These are phyloP conservation scores for Aspergillus neotritici DNA, from an alignment of 2,329 filamentous ascomycete genomes.

Conservation along the genomic window DNA sequence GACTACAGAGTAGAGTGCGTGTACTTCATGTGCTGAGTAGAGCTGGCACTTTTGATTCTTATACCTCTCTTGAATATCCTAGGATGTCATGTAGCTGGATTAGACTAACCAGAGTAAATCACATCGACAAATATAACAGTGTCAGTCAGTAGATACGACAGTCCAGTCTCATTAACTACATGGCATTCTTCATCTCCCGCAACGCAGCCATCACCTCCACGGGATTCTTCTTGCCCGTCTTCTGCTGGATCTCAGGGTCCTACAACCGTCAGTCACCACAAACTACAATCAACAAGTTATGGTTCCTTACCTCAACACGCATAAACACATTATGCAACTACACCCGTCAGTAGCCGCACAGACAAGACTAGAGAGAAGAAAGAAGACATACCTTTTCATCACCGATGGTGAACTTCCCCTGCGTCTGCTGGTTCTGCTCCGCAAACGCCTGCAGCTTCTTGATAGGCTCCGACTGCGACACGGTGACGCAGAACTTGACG, in stretches of 20 bases:
- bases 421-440: conserved; percentile 75
- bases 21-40: too few species aligned
- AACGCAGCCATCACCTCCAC: conserved; percentile 79
- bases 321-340: conserved; percentile 96
- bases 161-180: conserved; percentile 21
- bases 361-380: background rate
- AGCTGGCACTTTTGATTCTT: too few species aligned
- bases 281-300: background rate
- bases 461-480: conserved; percentile 68
- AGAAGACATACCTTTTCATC: conserved; percentile 73
- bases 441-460: conserved; percentile 73
- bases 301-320: conserved; percentile 63
- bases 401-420: conserved; percentile 92
- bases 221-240: conserved; percentile 72
- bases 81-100: too few species aligned
- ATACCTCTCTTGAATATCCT: too few species aligned
- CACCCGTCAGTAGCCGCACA: background rate
- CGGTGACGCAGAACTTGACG: conserved; percentile 76
- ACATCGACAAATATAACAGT: too few species aligned
- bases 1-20: too few species aligned
- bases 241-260: conserved; percentile 79
- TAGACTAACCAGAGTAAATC: too few species aligned
- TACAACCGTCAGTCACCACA: conserved; percentile 32
- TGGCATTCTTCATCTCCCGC: conserved; percentile 73
- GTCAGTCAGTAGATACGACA: too few species aligned